Evolutionary conservation across 345 rosid genomes (phyloP).

Genomic region (Arabis hirsuta): DNA sequence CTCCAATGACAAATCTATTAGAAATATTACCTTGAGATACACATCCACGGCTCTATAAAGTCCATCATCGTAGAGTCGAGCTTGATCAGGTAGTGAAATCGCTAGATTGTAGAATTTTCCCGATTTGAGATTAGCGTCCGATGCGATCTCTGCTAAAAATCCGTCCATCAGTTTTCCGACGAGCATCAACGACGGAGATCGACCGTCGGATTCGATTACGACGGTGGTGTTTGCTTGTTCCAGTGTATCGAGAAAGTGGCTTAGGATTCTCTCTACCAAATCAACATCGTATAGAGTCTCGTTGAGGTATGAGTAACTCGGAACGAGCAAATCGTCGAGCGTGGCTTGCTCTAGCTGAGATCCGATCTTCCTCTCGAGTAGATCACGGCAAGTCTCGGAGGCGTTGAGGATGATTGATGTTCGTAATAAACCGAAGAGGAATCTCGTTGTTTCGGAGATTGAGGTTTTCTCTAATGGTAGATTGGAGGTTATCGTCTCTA

Average conservation of each 20-base stretch:
- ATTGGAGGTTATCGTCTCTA: constrained; percentile 66
- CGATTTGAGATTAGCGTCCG: constrained; percentile 86
- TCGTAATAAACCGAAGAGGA: constrained; percentile 74
- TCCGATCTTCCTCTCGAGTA: constrained; percentile 82
- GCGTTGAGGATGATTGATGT: constrained; percentile 85
- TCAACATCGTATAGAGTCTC: constrained; percentile 96
- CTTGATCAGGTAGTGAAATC: constrained; percentile 74
- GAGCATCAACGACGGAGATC: constrained; percentile 67
- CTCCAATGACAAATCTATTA: not conserved
- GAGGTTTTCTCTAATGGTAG: constrained; percentile 69
- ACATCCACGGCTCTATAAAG: constrained; percentile 95
- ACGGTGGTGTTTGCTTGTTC: constrained; percentile 41
- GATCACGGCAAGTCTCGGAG: constrained; percentile 61
- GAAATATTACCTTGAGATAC: constrained; percentile 71
- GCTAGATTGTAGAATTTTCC: constrained; percentile 77
- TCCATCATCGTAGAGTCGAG: constrained; percentile 94
- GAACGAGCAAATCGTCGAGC: constrained; percentile 88
- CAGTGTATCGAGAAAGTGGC: constrained; percentile 64
- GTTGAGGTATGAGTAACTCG: constrained; percentile 91
- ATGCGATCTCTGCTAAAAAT: constrained; percentile 86
- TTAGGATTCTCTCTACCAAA: constrained; percentile 81
- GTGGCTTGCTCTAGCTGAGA: constrained; percentile 80
- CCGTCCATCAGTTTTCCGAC: constrained; percentile 96
- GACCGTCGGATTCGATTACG: constrained; percentile 46
- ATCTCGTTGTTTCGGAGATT: constrained; percentile 62